A percentile compares a stretch with the other conserved stretches of the same genome.
Evolutionary conservation across 345 rosid genomes (phyloP).

Genomic region (Toxicodendron radicans): DNA sequence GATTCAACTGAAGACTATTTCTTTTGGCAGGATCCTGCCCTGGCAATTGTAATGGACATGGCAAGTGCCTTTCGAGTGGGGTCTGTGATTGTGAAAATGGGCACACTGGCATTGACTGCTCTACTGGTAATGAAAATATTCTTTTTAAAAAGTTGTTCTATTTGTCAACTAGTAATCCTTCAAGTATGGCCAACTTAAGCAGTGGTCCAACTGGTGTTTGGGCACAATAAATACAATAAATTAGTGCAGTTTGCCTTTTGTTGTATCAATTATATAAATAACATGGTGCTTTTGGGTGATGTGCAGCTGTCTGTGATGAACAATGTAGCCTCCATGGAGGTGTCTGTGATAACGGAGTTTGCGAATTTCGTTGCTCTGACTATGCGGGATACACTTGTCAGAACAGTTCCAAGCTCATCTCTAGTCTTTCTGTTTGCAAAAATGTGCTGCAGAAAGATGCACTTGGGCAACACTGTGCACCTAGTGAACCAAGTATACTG

Average conservation of each 20-base stretch:
- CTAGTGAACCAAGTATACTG: conserved; percentile 83
- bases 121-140: conserved; percentile 61
- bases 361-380: conserved; percentile 99
- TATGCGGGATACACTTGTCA: conserved; percentile 98
- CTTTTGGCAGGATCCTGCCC: conserved; percentile 77
- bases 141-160: not conserved
- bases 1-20: conserved; percentile 6
- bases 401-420: conserved; percentile 82
- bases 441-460: conserved; percentile 76
- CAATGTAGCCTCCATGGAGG: conserved; percentile 99
- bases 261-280: not conserved
- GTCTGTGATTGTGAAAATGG: conserved; percentile 74
- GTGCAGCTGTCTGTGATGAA: conserved; percentile 91
- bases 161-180: not conserved
- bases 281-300: conserved; percentile 12
- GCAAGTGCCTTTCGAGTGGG: conserved; percentile 79
- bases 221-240: not conserved
- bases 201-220: not conserved
- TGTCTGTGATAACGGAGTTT: conserved; percentile 98
- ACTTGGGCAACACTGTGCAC: conserved; percentile 89
- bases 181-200: conserved; percentile 2
- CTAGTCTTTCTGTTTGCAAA: conserved; percentile 83
- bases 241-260: not conserved
- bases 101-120: conserved; percentile 89
- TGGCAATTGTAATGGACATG: conserved; percentile 69